These are phyloP conservation scores for Starmera amethionina DNA, from an alignment of 805 yeast genomes.

Conservation along the genomic window DNA sequence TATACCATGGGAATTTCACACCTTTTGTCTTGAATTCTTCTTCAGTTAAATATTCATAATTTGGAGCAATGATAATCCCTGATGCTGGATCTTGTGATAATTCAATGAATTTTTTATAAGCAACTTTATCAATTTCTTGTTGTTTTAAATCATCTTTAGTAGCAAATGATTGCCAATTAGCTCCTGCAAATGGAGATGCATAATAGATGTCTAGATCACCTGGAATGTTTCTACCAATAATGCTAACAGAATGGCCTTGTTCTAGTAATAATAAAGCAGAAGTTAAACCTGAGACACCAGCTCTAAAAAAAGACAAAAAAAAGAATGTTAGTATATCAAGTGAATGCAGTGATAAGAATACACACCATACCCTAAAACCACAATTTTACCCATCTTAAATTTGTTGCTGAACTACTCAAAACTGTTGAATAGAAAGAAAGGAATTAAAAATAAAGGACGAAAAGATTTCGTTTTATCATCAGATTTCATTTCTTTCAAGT, in stretches of 20 bases:
- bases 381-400: constrained; percentile 3
- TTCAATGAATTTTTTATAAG: constrained; percentile 36
- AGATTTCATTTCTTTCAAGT: no score
- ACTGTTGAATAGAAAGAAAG: no score
- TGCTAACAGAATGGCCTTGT: constrained; percentile 30
- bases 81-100: constrained; percentile 40
- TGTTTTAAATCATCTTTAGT: constrained; percentile 22
- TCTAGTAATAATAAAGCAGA: constrained; percentile 33
- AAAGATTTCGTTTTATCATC: no score
- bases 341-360: no score
- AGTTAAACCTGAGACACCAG: constrained; percentile 51
- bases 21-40: constrained; percentile 11
- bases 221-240: constrained; percentile 39
- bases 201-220: constrained; percentile 46
- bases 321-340: not conserved
- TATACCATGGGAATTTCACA: constrained; percentile 31
- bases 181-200: constrained; percentile 66
- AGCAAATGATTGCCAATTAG: constrained; percentile 62
- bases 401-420: no score
- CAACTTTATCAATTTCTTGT: constrained; percentile 36
- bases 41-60: constrained; percentile 8
- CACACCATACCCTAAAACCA: constrained; percentile 13
- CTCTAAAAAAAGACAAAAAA: constrained; percentile 19
- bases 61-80: constrained; percentile 30
- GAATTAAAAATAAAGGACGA: no score